phyloP scores from a whole-genome alignment of 345 rosid genomes.

The Turritis glabra region DNA sequence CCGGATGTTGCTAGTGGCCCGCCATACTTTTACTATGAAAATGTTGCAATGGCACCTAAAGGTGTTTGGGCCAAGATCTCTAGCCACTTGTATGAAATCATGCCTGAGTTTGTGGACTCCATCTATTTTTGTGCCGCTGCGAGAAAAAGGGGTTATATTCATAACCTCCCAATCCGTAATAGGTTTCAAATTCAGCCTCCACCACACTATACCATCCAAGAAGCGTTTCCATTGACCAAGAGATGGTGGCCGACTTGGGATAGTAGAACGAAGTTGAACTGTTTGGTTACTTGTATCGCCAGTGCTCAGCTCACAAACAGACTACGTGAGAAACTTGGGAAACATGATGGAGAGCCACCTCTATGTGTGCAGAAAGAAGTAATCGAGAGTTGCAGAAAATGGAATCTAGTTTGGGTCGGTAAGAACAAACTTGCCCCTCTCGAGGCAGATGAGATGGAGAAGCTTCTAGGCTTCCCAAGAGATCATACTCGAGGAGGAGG shows the following conservation, averaged over 20 bases:
- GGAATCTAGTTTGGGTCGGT: constrained; percentile 46
- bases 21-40: constrained; percentile 41
- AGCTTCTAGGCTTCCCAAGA: constrained; percentile 36
- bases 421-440: constrained; percentile 46
- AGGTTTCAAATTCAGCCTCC: constrained; percentile 33
- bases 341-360: constrained; percentile 17
- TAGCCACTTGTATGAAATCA: constrained; percentile 20
- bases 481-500: constrained; percentile 43
- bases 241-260: constrained; percentile 89
- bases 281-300: constrained; percentile 7
- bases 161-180: constrained; percentile 41
- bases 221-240: constrained; percentile 23
- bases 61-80: constrained; percentile 41
- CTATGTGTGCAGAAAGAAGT: neutral
- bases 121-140: constrained; percentile 12
- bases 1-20: constrained; percentile 17
- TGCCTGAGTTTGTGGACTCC: constrained; percentile 42
- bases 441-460: constrained; percentile 66
- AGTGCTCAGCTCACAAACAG: constrained; percentile 26
- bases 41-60: constrained; percentile 32
- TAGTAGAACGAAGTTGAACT: constrained; percentile 18
- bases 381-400: constrained; percentile 22
- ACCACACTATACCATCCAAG: constrained; percentile 29
- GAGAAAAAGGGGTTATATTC: constrained; percentile 44
- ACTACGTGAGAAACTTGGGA: constrained; percentile 27